A percentile compares a stretch with the other conserved stretches of the same genome.
phyloP scores from a whole-genome alignment of 192 early-diverging fungal species.

The Entomortierella parvispora region DNA sequence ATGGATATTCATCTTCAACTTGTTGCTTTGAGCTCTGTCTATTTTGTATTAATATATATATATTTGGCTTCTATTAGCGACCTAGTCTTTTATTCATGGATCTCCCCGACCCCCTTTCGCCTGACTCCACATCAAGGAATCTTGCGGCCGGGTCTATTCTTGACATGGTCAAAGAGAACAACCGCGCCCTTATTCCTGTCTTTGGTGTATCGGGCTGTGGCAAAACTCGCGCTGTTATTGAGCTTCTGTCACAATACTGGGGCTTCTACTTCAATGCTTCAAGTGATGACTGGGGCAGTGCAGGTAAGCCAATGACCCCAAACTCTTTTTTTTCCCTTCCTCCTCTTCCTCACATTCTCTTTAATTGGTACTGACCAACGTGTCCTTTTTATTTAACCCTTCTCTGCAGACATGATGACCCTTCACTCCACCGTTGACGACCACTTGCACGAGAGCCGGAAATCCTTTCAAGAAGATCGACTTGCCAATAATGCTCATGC shows the following conservation, averaged over 20 bases:
- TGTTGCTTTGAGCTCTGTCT: too few relatives aligned
- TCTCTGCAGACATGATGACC: background rate
- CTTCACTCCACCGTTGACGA: conserved; percentile 16
- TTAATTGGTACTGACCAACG: too few relatives aligned
- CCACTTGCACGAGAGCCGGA: conserved; percentile 17
- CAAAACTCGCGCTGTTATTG: conserved; percentile 21
- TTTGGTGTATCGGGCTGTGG: conserved; percentile 3
- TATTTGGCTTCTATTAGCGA: too few relatives aligned
- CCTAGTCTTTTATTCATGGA: background rate
- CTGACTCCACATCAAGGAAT: background rate
- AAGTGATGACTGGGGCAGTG: conserved; percentile 13
- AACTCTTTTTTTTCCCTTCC: too few relatives aligned
- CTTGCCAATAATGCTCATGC: background rate
- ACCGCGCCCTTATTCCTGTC: background rate
- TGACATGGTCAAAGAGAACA: background rate
- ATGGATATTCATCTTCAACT: too few relatives aligned
- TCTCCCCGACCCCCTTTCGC: background rate
- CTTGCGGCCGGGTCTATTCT: background rate
- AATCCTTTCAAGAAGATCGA: conserved; percentile 7
- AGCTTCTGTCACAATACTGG: conserved; percentile 24
- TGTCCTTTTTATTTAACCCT: too few relatives aligned
- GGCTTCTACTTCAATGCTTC: conserved; percentile 33
- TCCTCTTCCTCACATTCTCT: too few relatives aligned
- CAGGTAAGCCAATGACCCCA: too few relatives aligned
- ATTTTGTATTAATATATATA: too few relatives aligned